Evolutionary conservation across 225 moss, liverwort and hornwort species (phyloP).

Genomic region (Asterella californica): DNA sequence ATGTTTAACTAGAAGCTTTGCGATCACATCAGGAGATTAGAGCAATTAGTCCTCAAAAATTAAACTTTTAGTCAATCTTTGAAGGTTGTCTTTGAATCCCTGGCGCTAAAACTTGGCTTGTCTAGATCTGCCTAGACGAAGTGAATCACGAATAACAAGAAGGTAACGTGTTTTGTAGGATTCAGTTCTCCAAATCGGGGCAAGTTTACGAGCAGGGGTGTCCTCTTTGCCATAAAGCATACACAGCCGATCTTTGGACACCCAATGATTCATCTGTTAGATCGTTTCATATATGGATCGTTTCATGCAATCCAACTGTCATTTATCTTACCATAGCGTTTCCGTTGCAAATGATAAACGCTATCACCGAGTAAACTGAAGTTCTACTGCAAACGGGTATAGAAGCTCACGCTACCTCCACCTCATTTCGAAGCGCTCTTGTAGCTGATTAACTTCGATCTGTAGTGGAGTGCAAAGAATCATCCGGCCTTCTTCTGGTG

Average conservation of each 20-base stretch:
- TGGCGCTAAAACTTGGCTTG: not conserved
- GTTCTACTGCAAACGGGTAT: not conserved
- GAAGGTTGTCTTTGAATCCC: too few species aligned
- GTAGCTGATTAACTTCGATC: too few species aligned
- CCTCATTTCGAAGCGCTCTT: not conserved
- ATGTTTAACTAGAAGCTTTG: not conserved
- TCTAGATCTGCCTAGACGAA: not conserved
- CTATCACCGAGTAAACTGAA: not conserved
- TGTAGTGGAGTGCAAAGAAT: not conserved
- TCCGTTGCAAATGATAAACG: not conserved
- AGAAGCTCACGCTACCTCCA: not conserved
- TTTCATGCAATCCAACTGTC: not conserved
- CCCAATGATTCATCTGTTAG: not conserved
- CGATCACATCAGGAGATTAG: not conserved
- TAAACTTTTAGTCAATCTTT: too few species aligned
- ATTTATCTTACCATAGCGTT: not conserved
- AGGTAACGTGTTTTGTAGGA: not conserved
- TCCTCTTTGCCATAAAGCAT: not conserved
- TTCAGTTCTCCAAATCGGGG: not conserved
- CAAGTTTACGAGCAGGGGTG: not conserved
- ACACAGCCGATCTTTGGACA: not conserved
- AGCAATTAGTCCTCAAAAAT: too few species aligned
- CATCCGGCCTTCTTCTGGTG: too few species aligned
- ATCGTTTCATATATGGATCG: too few species aligned
- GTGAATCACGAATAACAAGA: not conserved